Evolutionary conservation across 2,329 filamentous ascomycete species (phyloP), one percentile per base, ranked within the genome.

Genomic region (Xylariales sp.): DNA sequence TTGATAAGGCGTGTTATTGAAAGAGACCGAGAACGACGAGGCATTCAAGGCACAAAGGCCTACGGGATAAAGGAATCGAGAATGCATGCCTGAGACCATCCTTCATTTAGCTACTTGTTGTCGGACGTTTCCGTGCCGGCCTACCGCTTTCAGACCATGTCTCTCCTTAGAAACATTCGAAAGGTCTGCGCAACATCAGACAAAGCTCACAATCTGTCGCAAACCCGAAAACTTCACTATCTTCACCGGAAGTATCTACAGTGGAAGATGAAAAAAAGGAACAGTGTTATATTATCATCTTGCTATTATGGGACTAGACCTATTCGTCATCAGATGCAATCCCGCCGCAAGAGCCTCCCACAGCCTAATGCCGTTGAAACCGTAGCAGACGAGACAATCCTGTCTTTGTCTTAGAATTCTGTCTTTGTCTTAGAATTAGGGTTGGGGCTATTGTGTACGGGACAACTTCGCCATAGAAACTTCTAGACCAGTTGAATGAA

Each of bases 1-100:
- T 63, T 71, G 55, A 71, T 69, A 71, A 69, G 62, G 59, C 67
- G 63, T 58, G 41, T 12, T 41, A 58, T 58, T 71, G 28, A 71
- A 71, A 69, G 69, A 68, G 52, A 56, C 48, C 14, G 57, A 23
- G 32, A 68, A 65, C 45, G 16, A 65, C 52, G 46, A 48, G 36
- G 23, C 23, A 39, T 54, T 28, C 16, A n/a, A 16, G 30, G 30
- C n/a, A 71, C 67, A 71, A 71, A 70, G 55, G 41, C 39, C n/a
- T 30, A 14, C 36, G 14, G 3, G 49, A 69, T 49, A 69, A 69
- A 67, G 67, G 46, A 57, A 10, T 3, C 9, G 1, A 30, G 28
- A 57, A n/a, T 57, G 10, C 36, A 50, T 32, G 18, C n/a, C 41
- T 39, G 43, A 62, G 53, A 34, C 53, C 53, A 59, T 64, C 46